Evolutionary conservation across 2,329 filamentous ascomycete species (phyloP).

Genomic region (Venturiaceae sp.): DNA sequence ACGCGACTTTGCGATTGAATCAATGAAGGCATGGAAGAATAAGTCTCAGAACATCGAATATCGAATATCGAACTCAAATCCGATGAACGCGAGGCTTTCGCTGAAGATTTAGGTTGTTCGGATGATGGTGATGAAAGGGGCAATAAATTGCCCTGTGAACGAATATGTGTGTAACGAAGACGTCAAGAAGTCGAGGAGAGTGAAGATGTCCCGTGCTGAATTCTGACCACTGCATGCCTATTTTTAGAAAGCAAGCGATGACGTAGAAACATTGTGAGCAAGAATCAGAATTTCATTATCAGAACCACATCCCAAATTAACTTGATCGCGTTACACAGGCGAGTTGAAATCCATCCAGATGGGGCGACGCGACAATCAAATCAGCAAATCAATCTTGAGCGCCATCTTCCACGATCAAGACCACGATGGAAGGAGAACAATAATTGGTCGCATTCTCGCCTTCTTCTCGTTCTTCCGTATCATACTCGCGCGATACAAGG

Average conservation of each 20-base stretch:
- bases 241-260: too few relatives aligned
- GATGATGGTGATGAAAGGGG: too few relatives aligned
- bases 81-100: not conserved
- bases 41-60: not conserved
- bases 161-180: too few relatives aligned
- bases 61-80: not conserved
- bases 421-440: conserved; percentile 15
- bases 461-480: conserved; percentile 47
- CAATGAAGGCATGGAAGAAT: not conserved
- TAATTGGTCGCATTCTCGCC: conserved; percentile 36
- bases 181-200: too few relatives aligned
- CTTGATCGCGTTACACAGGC: too few relatives aligned
- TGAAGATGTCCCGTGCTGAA: too few relatives aligned
- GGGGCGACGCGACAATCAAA: conserved; percentile 17
- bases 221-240: too few relatives aligned
- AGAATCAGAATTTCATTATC: too few relatives aligned
- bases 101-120: not conserved
- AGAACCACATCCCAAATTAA: too few relatives aligned
- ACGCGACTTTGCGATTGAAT: not conserved
- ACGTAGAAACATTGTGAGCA: too few relatives aligned
- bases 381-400: conserved; percentile 32
- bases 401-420: conserved; percentile 22
- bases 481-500: conserved; percentile 35
- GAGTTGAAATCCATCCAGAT: too few relatives aligned
- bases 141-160: too few relatives aligned